Base-by-base conservation (phyloP, 352 stramenopile genomes). In the Peronospora tabacina region DNA sequence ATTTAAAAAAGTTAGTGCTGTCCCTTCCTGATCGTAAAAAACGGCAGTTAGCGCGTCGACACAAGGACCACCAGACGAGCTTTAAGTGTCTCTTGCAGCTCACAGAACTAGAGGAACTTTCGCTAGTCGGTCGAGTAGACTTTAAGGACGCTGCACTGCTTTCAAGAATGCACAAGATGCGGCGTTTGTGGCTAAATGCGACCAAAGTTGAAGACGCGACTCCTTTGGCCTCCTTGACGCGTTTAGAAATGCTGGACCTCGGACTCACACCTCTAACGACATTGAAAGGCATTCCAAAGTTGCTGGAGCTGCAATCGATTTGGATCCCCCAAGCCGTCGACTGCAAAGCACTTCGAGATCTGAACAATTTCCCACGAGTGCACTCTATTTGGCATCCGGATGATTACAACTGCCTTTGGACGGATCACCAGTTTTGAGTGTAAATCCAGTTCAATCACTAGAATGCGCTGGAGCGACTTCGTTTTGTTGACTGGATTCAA, bases 321-420 rank as follows among this genome's bases (percentile, higher is more conserved):
- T 80, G 67, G 50, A 67, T 85, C 11, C 71, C 71, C 1, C 56
- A 73, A 47, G 52, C 61, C 5, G 58, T 63, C 0, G 55, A 77
- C 34, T 85, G 74, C 52, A 46, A 52, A 0, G 36, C 54, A 15
- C 63, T 85, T 29, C 74, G 76, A 34, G 55, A 70, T 37, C 11
- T 55, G n/a, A 55, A 19, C 22, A 62, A 58, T 35, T 84, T 82
- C 55, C 71, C 69, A 13, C 42, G 52, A 19, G 61, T 85, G 12
- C 61, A 63, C 15, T 47, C 64, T 13, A 73, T 85, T 48, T 85
- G 74, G 74, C 74, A 85, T 34, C 60, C 71, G 12, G 65, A 85
- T 29, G 65, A 71, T 39, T 82, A 77, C 67, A 85, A 80, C 47
- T 85, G 71, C 32, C 63, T 85, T 5, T 82, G 69, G 71, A 83